Evolutionary conservation across 106 monocot species (phyloP), one percentile per base, ranked within the genome.

Genomic region (Dendrobium catenatum): DNA sequence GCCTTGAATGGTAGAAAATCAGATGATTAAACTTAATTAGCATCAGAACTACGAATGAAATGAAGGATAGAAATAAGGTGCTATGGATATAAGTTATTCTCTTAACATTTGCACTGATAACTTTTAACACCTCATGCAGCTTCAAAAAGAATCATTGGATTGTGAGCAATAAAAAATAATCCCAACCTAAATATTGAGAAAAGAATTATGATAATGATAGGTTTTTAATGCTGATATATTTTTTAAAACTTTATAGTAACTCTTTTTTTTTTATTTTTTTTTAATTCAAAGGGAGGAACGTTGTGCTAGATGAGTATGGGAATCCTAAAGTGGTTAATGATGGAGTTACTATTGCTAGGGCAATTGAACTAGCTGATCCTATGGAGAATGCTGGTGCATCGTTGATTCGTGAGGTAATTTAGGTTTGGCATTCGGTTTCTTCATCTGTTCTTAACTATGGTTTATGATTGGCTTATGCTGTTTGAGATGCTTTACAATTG

Each of bases 311-410:
- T 85, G 92, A 95, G 80, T 95, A 81, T 83, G 95, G 95, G 18
- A 89, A 82, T 33, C 95, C 95, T 18, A 95, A 88, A 77, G 92
- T 95, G 31, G 95, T 95, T 47, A 95, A 95, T 79, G 95, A 95
- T 85, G 95, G 95, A 27, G 95, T 95, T 54, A 95, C 95, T 6
- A 92, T 95, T 83, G 95, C 95, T 49, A 87, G 90, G 77, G 92
- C 92, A 27, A 92, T 95, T 73, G 95, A 92, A 77, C 89, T 95
- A 59, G 81, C 88, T 75, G 87, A 95, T 79, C 90, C 95, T 31
- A 90, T 95, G 89, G 95, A 95, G 83, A 95, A 95, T 88, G 92
- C 92, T 73, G 95, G 95, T 44, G 95, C 95, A 9, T 89, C 90
- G 44, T 79, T 95, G 81, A 92, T 95, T 42, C 85, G 90, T 19